Conservation (phyloP, 352 stramenopile genomes). For the Phytophthora fragariae region DNA sequence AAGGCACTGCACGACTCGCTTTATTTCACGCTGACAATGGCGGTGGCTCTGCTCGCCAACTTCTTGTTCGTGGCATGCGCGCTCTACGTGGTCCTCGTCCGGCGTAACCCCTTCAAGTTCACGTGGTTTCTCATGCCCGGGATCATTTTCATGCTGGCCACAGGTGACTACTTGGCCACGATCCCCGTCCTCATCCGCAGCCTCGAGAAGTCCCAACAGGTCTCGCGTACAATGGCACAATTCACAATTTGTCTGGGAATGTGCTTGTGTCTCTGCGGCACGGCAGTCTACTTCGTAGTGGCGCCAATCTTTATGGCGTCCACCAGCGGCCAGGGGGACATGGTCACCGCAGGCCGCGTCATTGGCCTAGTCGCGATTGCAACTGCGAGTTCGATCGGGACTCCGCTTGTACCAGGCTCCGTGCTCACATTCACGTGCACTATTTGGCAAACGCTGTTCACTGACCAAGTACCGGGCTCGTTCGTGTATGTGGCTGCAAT, state of each 20-base stretch:
- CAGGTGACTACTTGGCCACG: slow-evolving; percentile 53
- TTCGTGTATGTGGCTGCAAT: slow-evolving; percentile 54
- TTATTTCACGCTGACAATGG: slow-evolving; percentile 53
- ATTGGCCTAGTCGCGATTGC: slow-evolving; percentile 55
- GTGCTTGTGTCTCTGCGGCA: slow-evolving; percentile 59
- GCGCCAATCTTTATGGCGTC: slow-evolving; percentile 72
- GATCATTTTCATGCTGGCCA: slow-evolving; percentile 65
- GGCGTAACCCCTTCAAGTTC: slow-evolving; percentile 71
- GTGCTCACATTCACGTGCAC: slow-evolving; percentile 63
- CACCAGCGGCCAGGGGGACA: slow-evolving; percentile 48
- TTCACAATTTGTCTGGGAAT: slow-evolving; percentile 64
- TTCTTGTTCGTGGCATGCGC: slow-evolving; percentile 66
- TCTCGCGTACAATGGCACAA: slow-evolving; percentile 71
- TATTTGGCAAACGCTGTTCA: slow-evolving; percentile 62
- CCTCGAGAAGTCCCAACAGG: slow-evolving; percentile 65
- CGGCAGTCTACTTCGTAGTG: slow-evolving; percentile 60
- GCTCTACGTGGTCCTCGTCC: slow-evolving; percentile 64
- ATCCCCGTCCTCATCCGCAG: slow-evolving; percentile 71
- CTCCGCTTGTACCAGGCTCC: slow-evolving; percentile 42
- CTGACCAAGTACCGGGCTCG: slow-evolving; percentile 41
- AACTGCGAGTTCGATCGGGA: slow-evolving; percentile 62
- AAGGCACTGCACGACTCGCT: slow-evolving; percentile 44
- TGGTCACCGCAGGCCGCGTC: slow-evolving; percentile 50
- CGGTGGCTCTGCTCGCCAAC: slow-evolving; percentile 48
- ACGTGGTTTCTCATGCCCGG: slow-evolving; percentile 60